phyloP scores from a whole-genome alignment of 2,329 filamentous ascomycete species.

The Hyphodiscus sp. region DNA sequence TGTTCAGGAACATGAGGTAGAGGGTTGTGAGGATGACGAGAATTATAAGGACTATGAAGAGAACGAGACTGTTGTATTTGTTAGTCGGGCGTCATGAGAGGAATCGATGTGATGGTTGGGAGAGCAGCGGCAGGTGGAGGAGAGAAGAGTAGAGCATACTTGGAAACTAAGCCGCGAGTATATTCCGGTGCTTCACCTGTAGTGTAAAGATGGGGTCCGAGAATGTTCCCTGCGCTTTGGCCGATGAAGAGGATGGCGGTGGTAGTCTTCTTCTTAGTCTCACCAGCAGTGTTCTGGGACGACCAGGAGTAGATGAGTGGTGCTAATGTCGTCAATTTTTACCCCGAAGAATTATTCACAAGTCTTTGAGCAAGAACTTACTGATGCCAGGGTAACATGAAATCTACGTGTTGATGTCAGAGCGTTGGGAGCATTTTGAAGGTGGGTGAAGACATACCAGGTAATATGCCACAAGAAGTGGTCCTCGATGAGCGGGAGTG shows the following conservation, averaged over 20 bases:
- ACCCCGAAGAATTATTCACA: too few relatives aligned
- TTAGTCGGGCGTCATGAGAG: too few relatives aligned
- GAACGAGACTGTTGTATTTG: slow-evolving; percentile 35
- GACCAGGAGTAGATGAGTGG: slow-evolving; percentile 57
- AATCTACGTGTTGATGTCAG: slow-evolving; percentile 38
- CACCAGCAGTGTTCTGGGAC: slow-evolving; percentile 57
- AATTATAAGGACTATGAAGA: slow-evolving; percentile 54
- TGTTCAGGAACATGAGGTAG: slow-evolving; percentile 49
- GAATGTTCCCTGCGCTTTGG: slow-evolving; percentile 58
- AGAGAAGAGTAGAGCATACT: slow-evolving; percentile 29
- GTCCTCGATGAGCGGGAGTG: slow-evolving; percentile 38
- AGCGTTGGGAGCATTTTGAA: slow-evolving; percentile 58
- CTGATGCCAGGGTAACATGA: slow-evolving; percentile 54
- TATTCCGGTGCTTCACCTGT: slow-evolving; percentile 54
- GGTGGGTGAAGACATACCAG: slow-evolving; percentile 39
- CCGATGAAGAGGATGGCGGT: slow-evolving; percentile 60
- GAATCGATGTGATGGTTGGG: too few relatives aligned
- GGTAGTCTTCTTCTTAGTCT: slow-evolving; percentile 63
- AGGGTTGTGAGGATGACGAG: slow-evolving; percentile 38
- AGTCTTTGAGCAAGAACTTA: slow-evolving; percentile 23
- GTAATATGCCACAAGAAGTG: slow-evolving; percentile 44
- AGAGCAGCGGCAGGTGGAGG: neutral
- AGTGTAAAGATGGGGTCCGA: slow-evolving; percentile 59
- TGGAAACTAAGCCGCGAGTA: slow-evolving; percentile 43
- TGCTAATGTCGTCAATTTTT: slow-evolving; percentile 27